Evolutionary conservation across 768 basidiomycete genomes (phyloP), one percentile per base, ranked within the genome.

Genomic region (Tulasnella sp.): DNA sequence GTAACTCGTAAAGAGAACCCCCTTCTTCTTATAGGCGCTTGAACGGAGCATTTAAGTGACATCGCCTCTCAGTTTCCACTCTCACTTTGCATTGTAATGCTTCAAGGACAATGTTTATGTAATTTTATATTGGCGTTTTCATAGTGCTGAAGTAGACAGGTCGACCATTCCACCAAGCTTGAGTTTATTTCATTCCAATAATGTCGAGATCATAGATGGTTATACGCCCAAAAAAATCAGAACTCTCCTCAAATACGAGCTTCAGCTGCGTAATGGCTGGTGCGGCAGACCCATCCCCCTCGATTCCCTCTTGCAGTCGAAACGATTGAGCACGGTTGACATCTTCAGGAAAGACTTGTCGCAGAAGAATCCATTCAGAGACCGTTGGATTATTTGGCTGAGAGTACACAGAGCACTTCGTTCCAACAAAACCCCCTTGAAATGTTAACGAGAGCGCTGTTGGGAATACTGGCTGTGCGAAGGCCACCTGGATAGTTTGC

Each of bases 401-500:
- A 16, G 51, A 35, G 44, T 80, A 85, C 11, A 94, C 81, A 1
- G 85, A 81, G 82, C 92, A 93, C 69, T 86, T 85, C 10, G 88
- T 91, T 26, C 92, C 93, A 0, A 91, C 94, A 82, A 95, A 95
- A 1, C 93, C 93, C 18, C 93, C 93, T 86, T 95, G 93, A 82
- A 95, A 95, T 1, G 91, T 93, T 80, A 94, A 79, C 26, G 84
- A 85, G 23, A 94, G 80, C 35, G 85, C 86, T 79, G 84, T 86
- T 4, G 92, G 92, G 46, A 87, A 81, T n/a, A 92, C 88, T 72
- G 83, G 86, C 7, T 84, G 81, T 7, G 85, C 72, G 81, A 94
- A 95, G 3, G 83, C 83, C 37, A 94, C 84, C 75, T 93, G 92
- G 79, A 95, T 88, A 80, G 86, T 90, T 84, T 94, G 93, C 0